These are phyloP conservation scores for Amanita pallidorosea DNA, from an alignment of 768 basidiomycete species.

Conservation along the genomic window DNA sequence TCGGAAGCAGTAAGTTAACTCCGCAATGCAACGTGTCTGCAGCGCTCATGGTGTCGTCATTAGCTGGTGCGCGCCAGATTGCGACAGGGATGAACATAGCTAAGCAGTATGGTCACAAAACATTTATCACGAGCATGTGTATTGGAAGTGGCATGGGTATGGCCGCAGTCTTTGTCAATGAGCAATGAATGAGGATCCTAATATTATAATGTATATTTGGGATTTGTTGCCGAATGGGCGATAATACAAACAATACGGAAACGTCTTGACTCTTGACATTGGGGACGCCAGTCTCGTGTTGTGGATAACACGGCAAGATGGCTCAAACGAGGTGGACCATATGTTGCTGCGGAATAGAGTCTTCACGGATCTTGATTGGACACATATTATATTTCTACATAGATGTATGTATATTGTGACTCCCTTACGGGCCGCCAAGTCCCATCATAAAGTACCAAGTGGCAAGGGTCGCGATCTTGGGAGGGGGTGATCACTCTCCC, in stretches of 20 bases:
- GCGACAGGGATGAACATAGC: slow-evolving; percentile 77
- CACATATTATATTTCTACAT: too few relatives aligned
- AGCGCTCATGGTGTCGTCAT: slow-evolving; percentile 5
- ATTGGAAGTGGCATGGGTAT: slow-evolving; percentile 88
- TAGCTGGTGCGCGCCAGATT: slow-evolving; percentile 79
- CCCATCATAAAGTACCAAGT: slow-evolving; percentile 27
- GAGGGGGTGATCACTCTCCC: slow-evolving; percentile 51
- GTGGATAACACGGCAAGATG: not conserved
- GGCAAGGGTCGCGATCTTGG: slow-evolving; percentile 54
- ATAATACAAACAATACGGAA: not conserved
- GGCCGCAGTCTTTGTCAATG: slow-evolving; percentile 79
- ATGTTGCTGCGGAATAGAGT: not conserved
- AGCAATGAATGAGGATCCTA: slow-evolving; percentile 45
- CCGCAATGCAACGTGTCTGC: slow-evolving; percentile 2
- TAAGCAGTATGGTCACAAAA: slow-evolving; percentile 60
- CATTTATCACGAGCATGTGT: slow-evolving; percentile 90
- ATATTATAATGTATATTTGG: not conserved
- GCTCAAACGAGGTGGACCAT: not conserved
- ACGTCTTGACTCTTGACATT: not conserved
- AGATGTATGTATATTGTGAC: slow-evolving; percentile 24
- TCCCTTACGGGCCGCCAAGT: slow-evolving; percentile 53
- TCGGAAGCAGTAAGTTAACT: slow-evolving; percentile 61
- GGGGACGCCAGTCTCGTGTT: not conserved
- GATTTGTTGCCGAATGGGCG: not conserved
- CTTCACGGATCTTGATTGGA: slow-evolving; percentile 1